Evolutionary conservation across 2,329 filamentous ascomycete genomes (phyloP).

Genomic region (Coleophoma cylindrospora): DNA sequence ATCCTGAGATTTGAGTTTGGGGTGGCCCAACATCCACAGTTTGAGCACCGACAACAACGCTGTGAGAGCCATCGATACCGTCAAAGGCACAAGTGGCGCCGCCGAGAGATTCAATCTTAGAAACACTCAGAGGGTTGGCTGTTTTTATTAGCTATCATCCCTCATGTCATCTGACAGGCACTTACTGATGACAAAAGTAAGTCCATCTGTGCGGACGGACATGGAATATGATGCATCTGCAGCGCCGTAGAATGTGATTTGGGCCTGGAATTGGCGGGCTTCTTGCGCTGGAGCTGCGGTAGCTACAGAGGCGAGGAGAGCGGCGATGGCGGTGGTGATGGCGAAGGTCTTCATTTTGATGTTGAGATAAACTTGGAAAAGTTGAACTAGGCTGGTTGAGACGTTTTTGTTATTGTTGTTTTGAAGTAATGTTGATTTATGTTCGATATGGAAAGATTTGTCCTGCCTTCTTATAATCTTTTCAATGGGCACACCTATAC

Average conservation of each 20-base stretch:
- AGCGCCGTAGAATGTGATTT: conserved; percentile 9
- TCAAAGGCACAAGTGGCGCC: conserved; percentile 19
- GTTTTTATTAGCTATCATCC: neutral
- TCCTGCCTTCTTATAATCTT: too few relatives aligned
- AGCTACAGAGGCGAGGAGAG: conserved; percentile 2
- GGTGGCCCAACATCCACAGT: conserved; percentile 24
- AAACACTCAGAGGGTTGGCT: conserved; percentile 19
- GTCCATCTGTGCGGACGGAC: conserved; percentile 7
- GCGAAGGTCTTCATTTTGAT: conserved; percentile 9
- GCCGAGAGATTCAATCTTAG: conserved; percentile 14
- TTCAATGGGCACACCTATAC: too few relatives aligned
- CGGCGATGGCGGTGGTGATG: conserved; percentile 4
- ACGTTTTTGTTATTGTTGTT: neutral
- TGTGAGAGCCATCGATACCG: conserved; percentile 19
- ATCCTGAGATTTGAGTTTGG: conserved; percentile 19
- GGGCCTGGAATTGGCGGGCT: conserved; percentile 8
- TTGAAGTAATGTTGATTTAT: neutral
- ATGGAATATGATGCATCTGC: conserved; percentile 5
- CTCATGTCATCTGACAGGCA: neutral
- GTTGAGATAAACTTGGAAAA: too few relatives aligned
- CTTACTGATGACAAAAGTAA: conserved; percentile 6
- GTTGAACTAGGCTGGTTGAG: too few relatives aligned
- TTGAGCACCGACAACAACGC: conserved; percentile 13
- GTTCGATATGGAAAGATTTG: neutral
- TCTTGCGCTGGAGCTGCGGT: conserved; percentile 4